Percentiles rank a stretch among this genome's conserved stretches.
Evolutionary conservation across 78 protist species (phyloP).

Genomic region (Bodo saltans): DNA sequence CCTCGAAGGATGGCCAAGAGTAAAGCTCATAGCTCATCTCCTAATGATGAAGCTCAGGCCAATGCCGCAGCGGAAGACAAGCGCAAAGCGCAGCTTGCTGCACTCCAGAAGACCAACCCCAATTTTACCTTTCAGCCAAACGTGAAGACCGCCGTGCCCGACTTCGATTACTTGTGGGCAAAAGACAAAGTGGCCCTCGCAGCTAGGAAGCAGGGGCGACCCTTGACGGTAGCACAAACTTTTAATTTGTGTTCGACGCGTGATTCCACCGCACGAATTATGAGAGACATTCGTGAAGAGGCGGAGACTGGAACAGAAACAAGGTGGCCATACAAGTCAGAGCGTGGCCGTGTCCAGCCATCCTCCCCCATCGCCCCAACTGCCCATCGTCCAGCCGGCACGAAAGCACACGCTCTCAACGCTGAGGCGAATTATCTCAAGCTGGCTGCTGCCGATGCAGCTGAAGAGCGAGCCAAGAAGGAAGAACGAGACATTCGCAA

Average conservation of each 20-base stretch:
- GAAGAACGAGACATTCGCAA: background rate
- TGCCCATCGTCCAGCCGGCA: background rate
- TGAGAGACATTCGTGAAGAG: background rate
- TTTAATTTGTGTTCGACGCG: background rate
- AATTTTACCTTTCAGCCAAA: background rate
- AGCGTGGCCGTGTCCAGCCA: background rate
- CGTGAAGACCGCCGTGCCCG: background rate
- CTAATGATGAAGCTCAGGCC: background rate
- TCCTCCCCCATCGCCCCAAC: background rate
- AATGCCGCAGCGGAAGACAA: background rate
- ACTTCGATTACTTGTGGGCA: background rate
- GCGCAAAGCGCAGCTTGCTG: background rate
- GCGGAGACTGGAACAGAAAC: no score
- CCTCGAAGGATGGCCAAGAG: background rate
- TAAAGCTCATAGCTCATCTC: background rate
- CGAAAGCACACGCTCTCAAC: background rate
- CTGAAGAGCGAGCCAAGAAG: background rate
- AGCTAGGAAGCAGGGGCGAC: background rate
- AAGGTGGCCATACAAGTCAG: no score
- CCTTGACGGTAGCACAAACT: background rate
- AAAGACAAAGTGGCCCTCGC: background rate
- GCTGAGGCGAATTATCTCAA: background rate
- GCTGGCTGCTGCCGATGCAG: background rate
- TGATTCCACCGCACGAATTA: background rate
- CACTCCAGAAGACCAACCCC: background rate